Conservation (phyloP, 345 rosid genomes). For the Carallia brachiata region DNA sequence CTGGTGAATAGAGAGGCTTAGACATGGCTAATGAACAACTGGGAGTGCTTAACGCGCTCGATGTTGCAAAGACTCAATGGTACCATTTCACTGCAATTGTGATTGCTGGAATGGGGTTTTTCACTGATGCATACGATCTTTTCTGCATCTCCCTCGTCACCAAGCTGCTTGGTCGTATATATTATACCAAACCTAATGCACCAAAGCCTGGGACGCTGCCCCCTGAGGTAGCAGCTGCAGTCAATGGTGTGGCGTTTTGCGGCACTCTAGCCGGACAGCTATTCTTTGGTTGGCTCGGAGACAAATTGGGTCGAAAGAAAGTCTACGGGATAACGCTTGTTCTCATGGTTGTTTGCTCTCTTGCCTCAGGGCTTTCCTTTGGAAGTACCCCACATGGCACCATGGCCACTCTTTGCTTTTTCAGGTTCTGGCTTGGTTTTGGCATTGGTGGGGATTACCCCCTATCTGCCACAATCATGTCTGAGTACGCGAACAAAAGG, state of each 20-base stretch:
- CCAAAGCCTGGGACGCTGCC: constrained; percentile 20
- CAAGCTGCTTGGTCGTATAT: constrained; percentile 26
- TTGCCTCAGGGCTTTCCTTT: constrained; percentile 30
- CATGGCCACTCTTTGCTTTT: constrained; percentile 24
- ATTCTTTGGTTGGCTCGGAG: constrained; percentile 34
- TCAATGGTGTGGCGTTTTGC: constrained; percentile 26
- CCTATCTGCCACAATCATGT: constrained; percentile 31
- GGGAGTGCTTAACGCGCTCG: constrained; percentile 25
- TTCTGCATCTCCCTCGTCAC: constrained; percentile 23
- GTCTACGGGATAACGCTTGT: constrained; percentile 29
- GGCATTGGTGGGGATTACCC: constrained; percentile 34
- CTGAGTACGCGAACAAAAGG: constrained; percentile 31
- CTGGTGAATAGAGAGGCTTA: not conserved
- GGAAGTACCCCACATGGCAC: not conserved
- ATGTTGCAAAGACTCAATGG: constrained; percentile 23
- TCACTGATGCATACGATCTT: constrained; percentile 32
- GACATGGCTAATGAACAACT: constrained; percentile 12
- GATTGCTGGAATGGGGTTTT: constrained; percentile 33
- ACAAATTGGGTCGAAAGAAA: constrained; percentile 29
- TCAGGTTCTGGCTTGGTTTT: constrained; percentile 34
- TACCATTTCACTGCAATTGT: constrained; percentile 28
- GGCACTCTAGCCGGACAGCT: constrained; percentile 27
- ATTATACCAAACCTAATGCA: constrained; percentile 4
- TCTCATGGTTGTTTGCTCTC: constrained; percentile 25
- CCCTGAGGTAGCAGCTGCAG: constrained; percentile 17